Percentiles rank a stretch among this genome's conserved stretches.
These are phyloP conservation scores for Ocimum tenuiflorum DNA, from an alignment of 257 asterid species.

Conservation along the genomic window DNA sequence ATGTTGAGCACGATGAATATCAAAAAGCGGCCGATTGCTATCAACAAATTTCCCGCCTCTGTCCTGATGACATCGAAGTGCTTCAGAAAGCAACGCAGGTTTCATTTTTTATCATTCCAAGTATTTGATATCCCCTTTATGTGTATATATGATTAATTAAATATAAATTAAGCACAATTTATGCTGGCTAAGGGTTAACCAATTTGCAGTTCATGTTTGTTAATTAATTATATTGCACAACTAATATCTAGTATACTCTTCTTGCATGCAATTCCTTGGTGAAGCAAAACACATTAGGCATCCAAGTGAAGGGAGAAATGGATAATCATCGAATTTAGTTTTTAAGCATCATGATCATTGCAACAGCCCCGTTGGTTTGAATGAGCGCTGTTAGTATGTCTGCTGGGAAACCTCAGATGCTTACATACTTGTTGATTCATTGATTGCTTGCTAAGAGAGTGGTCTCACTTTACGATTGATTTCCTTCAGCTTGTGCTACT, in stretches of 20 bases:
- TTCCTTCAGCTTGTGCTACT: background rate
- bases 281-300: background rate
- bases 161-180: background rate
- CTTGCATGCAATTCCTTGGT: constrained; percentile 4
- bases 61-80: constrained; percentile 48
- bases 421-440: too few species aligned
- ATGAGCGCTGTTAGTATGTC: background rate
- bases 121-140: background rate
- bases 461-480: background rate
- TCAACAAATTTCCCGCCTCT: constrained; percentile 53
- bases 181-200: background rate
- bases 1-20: constrained; percentile 55
- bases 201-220: background rate
- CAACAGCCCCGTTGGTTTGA: background rate
- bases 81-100: constrained; percentile 56
- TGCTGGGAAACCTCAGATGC: background rate
- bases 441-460: background rate
- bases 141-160: background rate
- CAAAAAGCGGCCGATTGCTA: constrained; percentile 69
- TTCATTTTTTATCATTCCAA: background rate
- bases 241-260: background rate
- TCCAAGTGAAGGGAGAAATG: background rate
- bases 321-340: background rate
- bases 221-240: background rate
- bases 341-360: background rate